Evolutionary conservation across 495 filamentous ascomycete species (phyloP).

Genomic region (Neurospora sublineolata): DNA sequence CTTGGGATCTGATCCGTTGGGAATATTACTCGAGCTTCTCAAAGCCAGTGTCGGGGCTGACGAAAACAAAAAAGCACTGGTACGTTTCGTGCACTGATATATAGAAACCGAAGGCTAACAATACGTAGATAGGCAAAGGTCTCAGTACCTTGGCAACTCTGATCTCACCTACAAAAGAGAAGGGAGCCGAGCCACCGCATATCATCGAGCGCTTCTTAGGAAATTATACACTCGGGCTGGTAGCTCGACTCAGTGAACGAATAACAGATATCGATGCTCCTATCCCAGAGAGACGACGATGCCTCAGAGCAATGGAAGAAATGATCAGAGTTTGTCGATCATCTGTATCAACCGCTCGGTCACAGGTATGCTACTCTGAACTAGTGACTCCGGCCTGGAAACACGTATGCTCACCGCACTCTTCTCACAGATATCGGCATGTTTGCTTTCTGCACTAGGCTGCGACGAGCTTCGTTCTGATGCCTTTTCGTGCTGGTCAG

Average conservation of each 20-base stretch:
- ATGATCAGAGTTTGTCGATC: constrained; percentile 66
- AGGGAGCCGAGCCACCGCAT: constrained; percentile 40
- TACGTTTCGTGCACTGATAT: constrained; percentile 9
- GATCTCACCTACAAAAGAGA: constrained; percentile 37
- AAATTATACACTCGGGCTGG: constrained; percentile 76
- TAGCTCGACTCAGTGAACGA: constrained; percentile 66
- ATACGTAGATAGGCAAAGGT: constrained; percentile 43
- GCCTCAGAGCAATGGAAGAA: constrained; percentile 72
- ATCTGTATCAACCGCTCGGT: constrained; percentile 64
- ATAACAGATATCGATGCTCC: constrained; percentile 54
- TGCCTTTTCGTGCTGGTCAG: constrained; percentile 74
- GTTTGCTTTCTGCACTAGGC: constrained; percentile 71
- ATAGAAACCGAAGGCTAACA: constrained; percentile 8
- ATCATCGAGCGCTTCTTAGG: constrained; percentile 74
- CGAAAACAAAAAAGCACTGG: constrained; percentile 43
- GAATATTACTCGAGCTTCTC: constrained; percentile 69
- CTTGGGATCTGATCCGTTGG: constrained; percentile 62
- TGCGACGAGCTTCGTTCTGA: constrained; percentile 58
- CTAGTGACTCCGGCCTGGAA: neutral
- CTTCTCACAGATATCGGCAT: constrained; percentile 61
- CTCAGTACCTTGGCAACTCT: constrained; percentile 57
- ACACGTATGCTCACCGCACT: neutral
- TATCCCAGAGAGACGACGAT: constrained; percentile 58
- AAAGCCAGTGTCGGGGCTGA: constrained; percentile 65
- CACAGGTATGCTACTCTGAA: constrained; percentile 53